Evolutionary conservation across 2,329 filamentous ascomycete genomes (phyloP), one percentile per base, ranked within the genome.

Genomic region (Hypoxylon sp.): DNA sequence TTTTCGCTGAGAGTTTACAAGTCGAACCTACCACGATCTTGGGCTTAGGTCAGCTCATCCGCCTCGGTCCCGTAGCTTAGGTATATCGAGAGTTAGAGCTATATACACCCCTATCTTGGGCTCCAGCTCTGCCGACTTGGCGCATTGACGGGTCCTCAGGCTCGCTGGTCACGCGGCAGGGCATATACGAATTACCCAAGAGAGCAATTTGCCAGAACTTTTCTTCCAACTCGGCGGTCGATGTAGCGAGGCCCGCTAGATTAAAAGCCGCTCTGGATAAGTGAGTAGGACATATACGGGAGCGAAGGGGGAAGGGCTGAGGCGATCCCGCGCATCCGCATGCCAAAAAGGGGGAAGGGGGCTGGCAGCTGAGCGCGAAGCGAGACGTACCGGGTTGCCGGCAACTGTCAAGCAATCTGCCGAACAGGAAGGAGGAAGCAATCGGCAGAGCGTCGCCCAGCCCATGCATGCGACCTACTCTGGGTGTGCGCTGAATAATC

Each of bases 401-500:
- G 62, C 66, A 42, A 58, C 61, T 61, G 46, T 35, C 56, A 40
- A 27, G 13, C 33, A 22, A 68, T 68, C 57, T 69, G 59, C 66
- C 66, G 62, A 66, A 56, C 63, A 55, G 63, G 63, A 66, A 65
- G 62, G 66, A 62, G 14, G 63, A 62, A 17, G 59, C 31, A 66
- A 17, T 61, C 63, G 66, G 58, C 30, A 69, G 44, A 50, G 58
- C 37, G 27, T 31, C 54, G 25, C 22, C 51, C 44, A 50, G 55
- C 51, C 25, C 17, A 51, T 56, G 46, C 59, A 55, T 51, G 31
- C 54, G 27, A 60, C 61, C 49, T 40, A 59, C 61, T 51, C 53
- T 57, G 25, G n/a, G 11, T 11, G 40, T 44, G 27, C 11, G n/a
- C 1, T 51, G 33, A 35, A 53, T 27, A 31, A 53, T 59, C 58